phyloP scores from a whole-genome alignment of 140 eudicot genomes.

The Erigeron philadelphicus region DNA sequence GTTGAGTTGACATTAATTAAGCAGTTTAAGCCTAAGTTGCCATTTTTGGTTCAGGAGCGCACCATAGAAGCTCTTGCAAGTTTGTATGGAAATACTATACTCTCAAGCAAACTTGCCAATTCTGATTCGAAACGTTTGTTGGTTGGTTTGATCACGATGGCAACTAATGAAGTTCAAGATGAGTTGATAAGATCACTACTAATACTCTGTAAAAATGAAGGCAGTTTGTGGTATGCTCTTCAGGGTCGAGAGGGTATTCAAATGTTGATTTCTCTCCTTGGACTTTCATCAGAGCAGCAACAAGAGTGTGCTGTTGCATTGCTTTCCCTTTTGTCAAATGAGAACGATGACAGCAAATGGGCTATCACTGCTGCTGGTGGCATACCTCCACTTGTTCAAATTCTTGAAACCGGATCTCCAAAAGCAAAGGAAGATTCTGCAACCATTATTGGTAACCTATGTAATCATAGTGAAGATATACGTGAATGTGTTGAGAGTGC shows the following conservation, averaged over 20 bases:
- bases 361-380: conserved; percentile 99
- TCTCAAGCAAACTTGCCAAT: conserved; percentile 70
- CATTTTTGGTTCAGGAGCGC: conserved; percentile 88
- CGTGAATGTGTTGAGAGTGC: conserved; percentile 99
- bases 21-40: conserved; percentile 62
- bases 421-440: conserved; percentile 98
- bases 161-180: conserved; percentile 84
- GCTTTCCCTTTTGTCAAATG: conserved; percentile 83
- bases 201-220: conserved; percentile 67
- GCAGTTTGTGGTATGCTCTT: conserved; percentile 89
- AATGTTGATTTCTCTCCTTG: conserved; percentile 89
- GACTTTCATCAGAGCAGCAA: conserved; percentile 98
- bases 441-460: conserved; percentile 89
- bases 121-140: conserved; percentile 86
- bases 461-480: conserved; percentile 98
- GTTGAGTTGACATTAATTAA: conserved; percentile 78
- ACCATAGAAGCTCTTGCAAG: conserved; percentile 99
- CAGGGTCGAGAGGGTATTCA: conserved; percentile 99
- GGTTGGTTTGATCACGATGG: conserved; percentile 98
- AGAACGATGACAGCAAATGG: conserved; percentile 97
- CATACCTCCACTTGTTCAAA: conserved; percentile 97
- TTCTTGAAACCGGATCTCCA: conserved; percentile 87
- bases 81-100: conserved; percentile 75
- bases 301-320: conserved; percentile 99
- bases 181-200: conserved; percentile 83